phyloP scores from a whole-genome alignment of 2,329 filamentous ascomycete genomes.

The Rosellinia necatrix region DNA sequence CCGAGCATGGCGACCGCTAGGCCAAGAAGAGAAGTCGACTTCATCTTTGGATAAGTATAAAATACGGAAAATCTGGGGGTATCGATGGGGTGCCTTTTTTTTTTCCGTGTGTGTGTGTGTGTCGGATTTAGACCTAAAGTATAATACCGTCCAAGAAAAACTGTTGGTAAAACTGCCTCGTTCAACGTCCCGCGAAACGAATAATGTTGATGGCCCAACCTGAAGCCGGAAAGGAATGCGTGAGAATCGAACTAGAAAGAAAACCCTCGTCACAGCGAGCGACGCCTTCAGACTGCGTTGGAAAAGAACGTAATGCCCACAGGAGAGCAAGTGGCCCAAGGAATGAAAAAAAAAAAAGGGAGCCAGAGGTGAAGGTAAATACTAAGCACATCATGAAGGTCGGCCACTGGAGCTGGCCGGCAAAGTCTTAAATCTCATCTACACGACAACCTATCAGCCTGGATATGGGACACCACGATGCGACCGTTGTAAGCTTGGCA shows the following conservation, averaged over 20 bases:
- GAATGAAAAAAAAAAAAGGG: slow-evolving; percentile 6
- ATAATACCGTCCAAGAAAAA: background rate
- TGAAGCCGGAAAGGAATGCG: slow-evolving; percentile 14
- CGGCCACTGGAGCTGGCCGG: background rate
- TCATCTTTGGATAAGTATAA: slow-evolving; percentile 35
- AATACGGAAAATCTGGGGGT: background rate
- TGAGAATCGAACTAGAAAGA: background rate
- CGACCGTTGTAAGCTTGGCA: slow-evolving; percentile 17
- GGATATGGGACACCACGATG: background rate
- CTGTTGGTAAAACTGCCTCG: background rate
- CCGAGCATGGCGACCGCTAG: slow-evolving; percentile 26
- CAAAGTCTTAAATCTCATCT: slow-evolving; percentile 1
- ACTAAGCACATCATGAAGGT: background rate
- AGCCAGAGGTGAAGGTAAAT: background rate
- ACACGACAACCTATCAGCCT: slow-evolving; percentile 13
- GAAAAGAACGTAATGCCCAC: slow-evolving; percentile 17
- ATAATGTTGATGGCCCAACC: slow-evolving; percentile 17
- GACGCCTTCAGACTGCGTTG: slow-evolving; percentile 2
- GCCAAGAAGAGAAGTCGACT: slow-evolving; percentile 36
- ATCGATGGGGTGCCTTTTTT: too few relatives aligned
- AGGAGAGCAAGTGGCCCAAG: slow-evolving; percentile 4
- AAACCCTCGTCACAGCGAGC: background rate
- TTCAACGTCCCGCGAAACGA: slow-evolving; percentile 8
- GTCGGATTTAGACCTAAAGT: too few relatives aligned
- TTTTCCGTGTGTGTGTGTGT: too few relatives aligned